phyloP scores from a whole-genome alignment of 805 yeast genomes.

The Clavispora santaluciae region DNA sequence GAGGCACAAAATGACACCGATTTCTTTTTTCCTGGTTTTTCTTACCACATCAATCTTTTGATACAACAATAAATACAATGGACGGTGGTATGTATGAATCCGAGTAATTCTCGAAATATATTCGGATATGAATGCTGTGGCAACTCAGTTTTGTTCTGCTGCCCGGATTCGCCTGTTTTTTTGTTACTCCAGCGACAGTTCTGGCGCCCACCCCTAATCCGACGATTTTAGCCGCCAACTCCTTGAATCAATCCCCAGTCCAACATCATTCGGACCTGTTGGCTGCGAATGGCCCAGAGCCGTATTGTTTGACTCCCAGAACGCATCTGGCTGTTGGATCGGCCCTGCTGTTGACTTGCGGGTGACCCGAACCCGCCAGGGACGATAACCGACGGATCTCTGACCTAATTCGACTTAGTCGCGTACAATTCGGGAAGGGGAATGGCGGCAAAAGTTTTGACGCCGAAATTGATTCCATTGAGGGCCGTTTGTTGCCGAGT shows the following conservation, averaged over 20 bases:
- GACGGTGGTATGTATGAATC: constrained; percentile 51
- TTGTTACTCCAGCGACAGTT: constrained; percentile 1
- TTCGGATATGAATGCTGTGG: not conserved
- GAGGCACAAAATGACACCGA: constrained; percentile 15
- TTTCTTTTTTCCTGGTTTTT: constrained; percentile 19
- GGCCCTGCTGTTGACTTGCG: not conserved
- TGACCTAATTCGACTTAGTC: not conserved
- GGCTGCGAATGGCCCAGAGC: not conserved
- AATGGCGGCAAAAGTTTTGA: not conserved
- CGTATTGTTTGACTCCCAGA: no score
- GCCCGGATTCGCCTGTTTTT: not conserved
- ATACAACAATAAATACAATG: constrained; percentile 31
- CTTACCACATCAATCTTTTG: constrained; percentile 9
- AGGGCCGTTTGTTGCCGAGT: not conserved
- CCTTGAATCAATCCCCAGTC: not conserved
- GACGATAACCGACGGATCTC: not conserved
- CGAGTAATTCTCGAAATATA: not conserved
- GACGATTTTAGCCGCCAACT: not conserved
- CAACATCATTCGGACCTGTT: no score
- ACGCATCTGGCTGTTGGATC: not conserved
- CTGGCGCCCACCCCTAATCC: not conserved
- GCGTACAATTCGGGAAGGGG: not conserved
- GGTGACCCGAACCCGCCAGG: not conserved
- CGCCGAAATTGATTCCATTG: not conserved
- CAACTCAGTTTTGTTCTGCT: no score